Base-by-base conservation (phyloP, 352 stramenopile species). In the Salisapilia sapeloensis region DNA sequence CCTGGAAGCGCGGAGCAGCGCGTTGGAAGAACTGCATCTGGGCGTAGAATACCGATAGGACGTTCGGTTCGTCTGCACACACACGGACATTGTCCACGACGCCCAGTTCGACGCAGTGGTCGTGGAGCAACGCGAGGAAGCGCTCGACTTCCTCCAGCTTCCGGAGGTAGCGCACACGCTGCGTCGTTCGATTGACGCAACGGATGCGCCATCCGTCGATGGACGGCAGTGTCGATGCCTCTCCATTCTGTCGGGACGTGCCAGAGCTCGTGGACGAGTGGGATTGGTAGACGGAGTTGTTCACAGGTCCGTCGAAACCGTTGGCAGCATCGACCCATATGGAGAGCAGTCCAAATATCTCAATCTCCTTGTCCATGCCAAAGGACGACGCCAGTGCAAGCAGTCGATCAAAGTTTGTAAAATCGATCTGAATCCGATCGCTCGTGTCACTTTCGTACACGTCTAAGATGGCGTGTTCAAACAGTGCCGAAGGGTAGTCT, bases 201-300 rank as follows among this genome's bases (percentile, higher is more conserved):
- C 70, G 61, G 27, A 85, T 78, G 2, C 70, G 66, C 66, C 70
- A 85, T 15, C 50, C 49, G 33, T 82, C 70, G 14, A 80, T 48
- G 2, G 40, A 38, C 28, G 57, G 44, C 45, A 58, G 62, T 2
- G 41, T 24, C 16, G 46, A 40, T 24, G 39, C 26, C 4, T 31
- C 26, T n/a, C 26, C 19, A 20, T 28, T 17, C 6, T 33, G 35
- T 42, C 8, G 47, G 13, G 24, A 25, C 23, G 12, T 25, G 18
- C 2, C 14, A 14, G 24, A 25, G 24, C 29, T 13, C 43, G 27
- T 15, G 9, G 36, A 30, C 1, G 48, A 46, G 0, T 44, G 48
- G 12, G 47, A 52, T 9, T 13, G 36, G 26, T 46, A 38, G 53
- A 48, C 0, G 23, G 38, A 8, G 36, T 50, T 21, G 51, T 66